A percentile compares a stretch with the other conserved stretches of the same genome.
These are phyloP conservation scores for Mortierella sp. DNA, from an alignment of 371 early-diverging fungal species.

Conservation along the genomic window DNA sequence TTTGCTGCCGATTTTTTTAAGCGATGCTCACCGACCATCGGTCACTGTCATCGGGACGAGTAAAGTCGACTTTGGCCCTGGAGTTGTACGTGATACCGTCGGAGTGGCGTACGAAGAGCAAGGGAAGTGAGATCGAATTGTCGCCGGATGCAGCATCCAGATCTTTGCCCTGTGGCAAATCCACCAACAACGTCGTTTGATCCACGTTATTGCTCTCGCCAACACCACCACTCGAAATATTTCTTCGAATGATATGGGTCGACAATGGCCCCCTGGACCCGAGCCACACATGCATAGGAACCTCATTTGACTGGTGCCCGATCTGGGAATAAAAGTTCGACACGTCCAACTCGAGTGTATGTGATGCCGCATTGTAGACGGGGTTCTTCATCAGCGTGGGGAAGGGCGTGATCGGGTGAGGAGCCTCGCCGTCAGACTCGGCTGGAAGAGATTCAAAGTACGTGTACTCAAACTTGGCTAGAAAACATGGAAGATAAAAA, in stretches of 20 bases:
- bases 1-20: constrained; percentile 2
- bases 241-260: constrained; percentile 48
- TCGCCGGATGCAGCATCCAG: constrained; percentile 33
- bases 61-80: constrained; percentile 45
- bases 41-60: constrained; percentile 38
- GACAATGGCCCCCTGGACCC: constrained; percentile 52
- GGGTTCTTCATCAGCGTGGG: constrained; percentile 53
- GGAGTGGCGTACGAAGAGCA: constrained; percentile 44
- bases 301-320: constrained; percentile 19
- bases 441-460: constrained; percentile 58
- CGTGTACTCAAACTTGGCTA: constrained; percentile 68
- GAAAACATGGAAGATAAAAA: too few relatives aligned
- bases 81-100: constrained; percentile 55
- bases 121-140: constrained; percentile 33
- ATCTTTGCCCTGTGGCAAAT: constrained; percentile 40
- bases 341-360: constrained; percentile 47
- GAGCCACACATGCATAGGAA: constrained; percentile 53
- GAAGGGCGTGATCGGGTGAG: constrained; percentile 53
- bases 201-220: constrained; percentile 5
- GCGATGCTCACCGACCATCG: constrained; percentile 45
- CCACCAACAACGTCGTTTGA: constrained; percentile 45
- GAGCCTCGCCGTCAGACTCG: constrained; percentile 18
- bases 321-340: constrained; percentile 49
- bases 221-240: too few relatives aligned
- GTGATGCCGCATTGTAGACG: constrained; percentile 49